Conservation (phyloP, 768 basidiomycete genomes). For the Psilocybe azurescens region DNA sequence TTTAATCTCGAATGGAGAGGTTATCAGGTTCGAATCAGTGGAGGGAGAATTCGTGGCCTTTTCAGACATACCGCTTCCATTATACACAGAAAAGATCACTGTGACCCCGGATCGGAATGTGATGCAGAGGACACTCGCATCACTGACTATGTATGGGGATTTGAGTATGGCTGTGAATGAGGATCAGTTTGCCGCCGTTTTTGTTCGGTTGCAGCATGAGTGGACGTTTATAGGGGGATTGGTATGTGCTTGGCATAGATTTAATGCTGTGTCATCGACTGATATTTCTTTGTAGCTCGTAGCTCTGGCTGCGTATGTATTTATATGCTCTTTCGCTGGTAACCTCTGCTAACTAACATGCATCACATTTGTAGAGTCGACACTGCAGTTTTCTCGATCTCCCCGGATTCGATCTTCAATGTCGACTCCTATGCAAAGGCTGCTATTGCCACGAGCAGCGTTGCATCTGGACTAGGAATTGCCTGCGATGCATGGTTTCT, state of each 20-base stretch:
- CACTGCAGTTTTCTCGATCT: constrained; percentile 70
- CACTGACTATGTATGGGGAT: constrained; percentile 56
- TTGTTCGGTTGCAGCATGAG: constrained; percentile 55
- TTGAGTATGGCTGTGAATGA: constrained; percentile 51
- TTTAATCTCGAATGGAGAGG: not conserved
- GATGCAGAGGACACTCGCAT: not conserved
- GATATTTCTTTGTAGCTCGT: constrained; percentile 46
- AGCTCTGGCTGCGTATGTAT: constrained; percentile 59
- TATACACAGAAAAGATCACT: constrained; percentile 44
- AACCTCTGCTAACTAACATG: not conserved
- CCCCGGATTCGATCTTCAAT: constrained; percentile 53
- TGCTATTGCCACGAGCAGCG: constrained; percentile 61
- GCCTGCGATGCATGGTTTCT: constrained; percentile 70
- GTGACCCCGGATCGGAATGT: constrained; percentile 3
- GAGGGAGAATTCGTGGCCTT: constrained; percentile 18
- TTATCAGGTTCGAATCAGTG: not conserved
- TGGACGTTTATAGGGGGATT: constrained; percentile 72
- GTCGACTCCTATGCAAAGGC: constrained; percentile 51
- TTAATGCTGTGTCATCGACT: not conserved
- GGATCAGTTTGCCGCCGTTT: constrained; percentile 56
- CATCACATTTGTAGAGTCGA: constrained; percentile 37
- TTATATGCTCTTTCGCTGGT: not conserved
- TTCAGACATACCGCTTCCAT: constrained; percentile 35
- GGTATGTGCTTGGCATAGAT: constrained; percentile 40
- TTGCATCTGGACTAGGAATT: constrained; percentile 70